Conservation (phyloP, 441 rosid genomes). For the Francoa sonchifolia region DNA sequence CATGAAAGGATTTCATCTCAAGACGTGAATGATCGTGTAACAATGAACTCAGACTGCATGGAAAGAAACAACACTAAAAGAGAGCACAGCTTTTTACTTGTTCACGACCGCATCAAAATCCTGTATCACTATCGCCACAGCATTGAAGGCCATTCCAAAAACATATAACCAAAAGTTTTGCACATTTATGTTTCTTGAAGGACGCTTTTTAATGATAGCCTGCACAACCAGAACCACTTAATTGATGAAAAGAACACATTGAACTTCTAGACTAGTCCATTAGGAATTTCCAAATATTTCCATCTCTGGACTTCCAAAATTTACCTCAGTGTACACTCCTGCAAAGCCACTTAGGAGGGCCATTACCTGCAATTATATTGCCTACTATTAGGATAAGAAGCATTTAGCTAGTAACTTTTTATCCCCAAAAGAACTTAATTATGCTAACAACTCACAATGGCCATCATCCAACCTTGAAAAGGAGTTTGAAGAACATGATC, state of each 20-base stretch:
- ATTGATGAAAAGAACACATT: too few relatives aligned
- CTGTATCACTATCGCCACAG: conserved; percentile 70
- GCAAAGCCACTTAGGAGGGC: conserved; percentile 95
- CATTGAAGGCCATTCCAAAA: conserved; percentile 94
- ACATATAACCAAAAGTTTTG: conserved; percentile 91
- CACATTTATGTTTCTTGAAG: conserved; percentile 87
- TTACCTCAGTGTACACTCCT: conserved; percentile 92
- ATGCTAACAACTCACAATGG: conserved; percentile 52
- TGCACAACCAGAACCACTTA: too few relatives aligned
- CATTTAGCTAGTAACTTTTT: conserved; percentile 4
- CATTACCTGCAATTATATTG: conserved; percentile 50
- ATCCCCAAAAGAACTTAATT: conserved; percentile 10
- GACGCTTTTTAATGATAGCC: conserved; percentile 88
- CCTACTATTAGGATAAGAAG: conserved; percentile 2
- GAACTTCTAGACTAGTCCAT: not conserved
- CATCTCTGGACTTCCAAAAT: conserved; percentile 8
- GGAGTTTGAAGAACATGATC: conserved; percentile 90
- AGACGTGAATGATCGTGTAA: not conserved
- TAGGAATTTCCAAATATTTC: not conserved
- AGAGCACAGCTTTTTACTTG: conserved; percentile 38
- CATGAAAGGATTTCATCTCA: not conserved
- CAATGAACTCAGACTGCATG: not conserved
- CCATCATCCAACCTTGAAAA: conserved; percentile 87
- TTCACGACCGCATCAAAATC: conserved; percentile 81
- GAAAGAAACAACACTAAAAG: not conserved